Evolutionary conservation across 805 yeast genomes (phyloP), one percentile per base, ranked within the genome.

Genomic region (Ogataea pilisensis): DNA sequence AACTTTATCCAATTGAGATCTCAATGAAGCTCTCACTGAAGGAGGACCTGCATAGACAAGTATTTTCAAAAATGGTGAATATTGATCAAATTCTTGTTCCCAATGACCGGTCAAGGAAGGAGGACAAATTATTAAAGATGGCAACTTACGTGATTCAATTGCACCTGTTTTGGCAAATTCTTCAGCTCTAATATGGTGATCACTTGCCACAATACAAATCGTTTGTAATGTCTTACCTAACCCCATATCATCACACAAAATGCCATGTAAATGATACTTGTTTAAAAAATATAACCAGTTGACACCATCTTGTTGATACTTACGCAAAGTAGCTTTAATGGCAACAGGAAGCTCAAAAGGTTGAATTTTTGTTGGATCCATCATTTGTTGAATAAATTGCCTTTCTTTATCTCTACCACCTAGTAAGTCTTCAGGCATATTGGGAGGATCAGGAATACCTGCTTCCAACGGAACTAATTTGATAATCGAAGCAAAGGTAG

Each of bases 221-320:
- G 99, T 90, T 64, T 93, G 99, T 45, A 93, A 71, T 0, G 99
- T 93, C 61, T 93, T 93, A 38, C 99, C 99, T 24, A 93, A 72
- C 6, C 99, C 99, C 99, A 93, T 93, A 78, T 93, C 99, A 61
- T 93, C 99, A 78, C 99, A 93, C 36, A 93, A 70, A 55, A 93
- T 91, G 39, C 99, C 99, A 66, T 93, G 99, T 39, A 93, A 69
- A 61, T 91, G 96, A 59, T 93, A 93, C 55, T 86, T 86, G 66
- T 93, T 93, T 55, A 93, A 73, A 58, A 93, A 93, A 8, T 96
- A 96, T 39, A 93, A 71, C 99, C 99, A 93, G 60, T 91, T 93
- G 29, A 93, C 95, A 63, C 99, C 99, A 45, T 93, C 98, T 61
- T 93, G 98, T 66, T 93, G 99, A 59, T 93, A 93, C 48, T 86